A percentile compares a stretch with the other conserved stretches of the same genome.
Conservation (phyloP, 2,329 filamentous ascomycete species). For the Microsporum audouinii region DNA sequence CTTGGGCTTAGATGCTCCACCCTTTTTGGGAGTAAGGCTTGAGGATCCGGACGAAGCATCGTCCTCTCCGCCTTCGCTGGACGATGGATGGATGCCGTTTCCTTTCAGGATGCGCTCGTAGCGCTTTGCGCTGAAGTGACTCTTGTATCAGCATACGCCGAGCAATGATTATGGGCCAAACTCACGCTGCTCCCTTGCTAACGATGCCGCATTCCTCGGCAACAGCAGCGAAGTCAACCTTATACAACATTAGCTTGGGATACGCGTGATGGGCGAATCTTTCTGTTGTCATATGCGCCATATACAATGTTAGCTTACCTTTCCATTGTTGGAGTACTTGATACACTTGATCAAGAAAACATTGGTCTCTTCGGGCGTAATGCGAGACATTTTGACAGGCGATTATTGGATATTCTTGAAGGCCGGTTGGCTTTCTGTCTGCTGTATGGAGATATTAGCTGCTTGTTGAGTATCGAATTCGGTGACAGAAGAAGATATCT, state of each 20-base stretch:
- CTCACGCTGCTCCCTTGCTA: constrained; percentile 59
- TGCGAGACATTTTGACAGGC: constrained; percentile 36
- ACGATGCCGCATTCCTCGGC: constrained; percentile 52
- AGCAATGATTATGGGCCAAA: constrained; percentile 15
- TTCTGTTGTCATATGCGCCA: background rate
- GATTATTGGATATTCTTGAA: background rate
- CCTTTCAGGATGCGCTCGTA: constrained; percentile 56
- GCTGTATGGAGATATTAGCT: background rate
- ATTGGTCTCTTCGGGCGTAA: constrained; percentile 47
- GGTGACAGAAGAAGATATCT: background rate
- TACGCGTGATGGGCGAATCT: background rate
- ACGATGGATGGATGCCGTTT: constrained; percentile 36
- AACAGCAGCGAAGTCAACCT: constrained; percentile 58
- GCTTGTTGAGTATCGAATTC: background rate
- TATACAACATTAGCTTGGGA: constrained; percentile 3
- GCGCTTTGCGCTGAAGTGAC: constrained; percentile 49
- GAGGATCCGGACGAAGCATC: constrained; percentile 9
- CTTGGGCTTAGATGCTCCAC: constrained; percentile 12
- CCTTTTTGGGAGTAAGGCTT: constrained; percentile 15
- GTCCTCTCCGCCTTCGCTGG: background rate
- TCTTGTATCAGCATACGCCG: background rate
- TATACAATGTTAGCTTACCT: constrained; percentile 35
- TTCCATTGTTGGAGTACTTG: constrained; percentile 47
- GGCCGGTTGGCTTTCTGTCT: background rate
- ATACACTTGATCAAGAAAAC: constrained; percentile 58